phyloP scores from a whole-genome alignment of 2,329 filamentous ascomycete species.

The Eutypella sp. region DNA sequence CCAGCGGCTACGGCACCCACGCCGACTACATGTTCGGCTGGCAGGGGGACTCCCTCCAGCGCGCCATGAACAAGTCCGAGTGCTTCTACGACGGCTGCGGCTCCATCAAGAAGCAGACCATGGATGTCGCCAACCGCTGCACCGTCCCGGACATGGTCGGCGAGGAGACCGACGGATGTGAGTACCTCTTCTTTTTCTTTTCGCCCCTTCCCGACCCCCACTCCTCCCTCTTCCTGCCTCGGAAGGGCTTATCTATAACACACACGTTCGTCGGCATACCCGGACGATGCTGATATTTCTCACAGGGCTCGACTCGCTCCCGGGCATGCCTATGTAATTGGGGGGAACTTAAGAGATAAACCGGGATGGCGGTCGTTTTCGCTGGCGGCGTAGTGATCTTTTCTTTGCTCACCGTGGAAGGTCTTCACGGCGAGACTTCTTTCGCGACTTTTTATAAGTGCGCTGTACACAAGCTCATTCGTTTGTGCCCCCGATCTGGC shows the following conservation, averaged over 20 bases:
- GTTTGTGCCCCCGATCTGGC: no score
- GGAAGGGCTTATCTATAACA: no score
- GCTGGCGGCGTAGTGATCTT: no score
- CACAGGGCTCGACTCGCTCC: slow-evolving; percentile 17
- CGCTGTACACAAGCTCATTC: no score
- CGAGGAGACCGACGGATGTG: slow-evolving; percentile 28
- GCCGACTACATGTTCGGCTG: slow-evolving; percentile 34
- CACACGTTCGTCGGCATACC: no score
- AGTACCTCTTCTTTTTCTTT: slow-evolving; percentile 12
- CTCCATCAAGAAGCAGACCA: slow-evolving; percentile 27
- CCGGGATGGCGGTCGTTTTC: no score
- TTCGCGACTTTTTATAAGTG: no score
- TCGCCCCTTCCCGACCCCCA: no score
- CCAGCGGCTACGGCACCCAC: slow-evolving; percentile 30
- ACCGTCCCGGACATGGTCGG: slow-evolving; percentile 24
- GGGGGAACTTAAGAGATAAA: no score
- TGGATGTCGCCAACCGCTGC: slow-evolving; percentile 25
- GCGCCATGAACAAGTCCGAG: slow-evolving; percentile 33
- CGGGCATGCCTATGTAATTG: slow-evolving; percentile 15
- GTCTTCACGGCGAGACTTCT: no score
- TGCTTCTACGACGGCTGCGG: slow-evolving; percentile 35
- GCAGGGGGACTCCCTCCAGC: slow-evolving; percentile 27
- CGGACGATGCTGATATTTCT: slow-evolving; percentile 8
- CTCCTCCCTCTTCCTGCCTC: no score
- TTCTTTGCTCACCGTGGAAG: no score